Base-by-base conservation (phyloP, 768 basidiomycete species). In the Asterophora lycoperdoides region DNA sequence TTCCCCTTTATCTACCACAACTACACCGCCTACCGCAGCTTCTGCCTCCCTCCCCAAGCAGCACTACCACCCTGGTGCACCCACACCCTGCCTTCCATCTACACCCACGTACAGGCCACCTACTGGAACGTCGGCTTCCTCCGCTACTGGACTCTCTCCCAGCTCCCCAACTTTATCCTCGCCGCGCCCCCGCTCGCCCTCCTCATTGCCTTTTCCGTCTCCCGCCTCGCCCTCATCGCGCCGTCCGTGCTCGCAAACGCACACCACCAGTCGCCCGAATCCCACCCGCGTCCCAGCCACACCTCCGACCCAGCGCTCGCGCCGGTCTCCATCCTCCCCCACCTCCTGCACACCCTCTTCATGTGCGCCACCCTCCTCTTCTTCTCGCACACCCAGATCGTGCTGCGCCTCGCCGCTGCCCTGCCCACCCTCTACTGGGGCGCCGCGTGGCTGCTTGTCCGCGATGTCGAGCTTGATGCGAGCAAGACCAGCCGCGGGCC, bases 91-190 rank as follows among this genome's bases (percentile, higher is more conserved):
- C 92, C 93, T 0, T 79, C 81, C 11, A 81, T 91, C 47, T 99
- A 98, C 64, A 69, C 79, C 8, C 79, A 90, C 60, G 87, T 88
- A 2, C 95, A 99, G 63, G 68, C 68, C 4, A 72, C 76, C 45
- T 97, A 98, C 64, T 99, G 95, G 96, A 75, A 87, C 61, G 70
- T 77, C 37, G 93, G 94, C 13, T 80, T 94, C 55, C 65, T 99
- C 52, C 79, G 74, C 2, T 98, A 98, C 66, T 99, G 91, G 91
- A 84, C 84, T 0, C 52, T 70, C 18, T 68, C 77, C 26, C 94
- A 99, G 65, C 57, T 92, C 2, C 96, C 96, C 39, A 96, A 97
- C 66, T 89, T 97, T 61, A 54, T 91, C 51, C 73, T 98, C 48
- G 81, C 86, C 13, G 59, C 79, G 0, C 95, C 95, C 0, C 74